Percentiles rank a stretch among this genome's conserved stretches.
These are phyloP conservation scores for Handroanthus guayacan DNA, from an alignment of 257 asterid species.

Conservation along the genomic window DNA sequence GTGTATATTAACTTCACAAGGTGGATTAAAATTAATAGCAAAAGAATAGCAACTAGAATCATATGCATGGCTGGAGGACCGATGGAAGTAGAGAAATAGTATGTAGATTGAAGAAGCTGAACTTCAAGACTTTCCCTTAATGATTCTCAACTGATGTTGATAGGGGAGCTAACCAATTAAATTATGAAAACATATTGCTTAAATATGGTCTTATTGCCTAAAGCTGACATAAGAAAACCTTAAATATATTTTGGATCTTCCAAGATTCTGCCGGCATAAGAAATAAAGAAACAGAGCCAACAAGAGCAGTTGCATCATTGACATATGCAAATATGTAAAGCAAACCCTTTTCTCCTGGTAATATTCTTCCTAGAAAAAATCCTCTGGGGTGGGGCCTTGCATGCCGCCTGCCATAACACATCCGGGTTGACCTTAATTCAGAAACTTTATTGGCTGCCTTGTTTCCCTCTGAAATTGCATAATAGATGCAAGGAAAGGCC, in stretches of 20 bases:
- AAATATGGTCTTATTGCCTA: not conserved
- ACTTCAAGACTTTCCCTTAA: not conserved
- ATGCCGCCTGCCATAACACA: too few species aligned
- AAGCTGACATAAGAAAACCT: not conserved
- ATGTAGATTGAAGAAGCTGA: not conserved
- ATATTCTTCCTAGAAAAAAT: too few species aligned
- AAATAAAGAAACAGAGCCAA: not conserved
- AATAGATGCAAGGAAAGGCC: too few species aligned
- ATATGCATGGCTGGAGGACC: slow-evolving; percentile 9
- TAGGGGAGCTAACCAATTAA: not conserved
- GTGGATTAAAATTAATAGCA: slow-evolving; percentile 1
- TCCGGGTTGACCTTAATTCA: too few species aligned
- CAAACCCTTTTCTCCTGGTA: too few species aligned
- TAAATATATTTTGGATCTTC: not conserved
- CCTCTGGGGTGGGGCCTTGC: too few species aligned
- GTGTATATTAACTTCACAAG: slow-evolving; percentile 31
- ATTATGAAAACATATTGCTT: not conserved
- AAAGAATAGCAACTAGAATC: slow-evolving; percentile 1
- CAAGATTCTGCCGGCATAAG: slow-evolving; percentile 8
- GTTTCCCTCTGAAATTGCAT: too few species aligned
- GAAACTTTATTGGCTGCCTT: too few species aligned
- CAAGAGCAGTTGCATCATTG: not conserved
- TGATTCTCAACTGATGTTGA: not conserved
- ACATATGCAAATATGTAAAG: too few species aligned
- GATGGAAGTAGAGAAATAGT: not conserved